Percentiles rank a stretch among this genome's conserved stretches.
phyloP scores from a whole-genome alignment of 306 rosid genomes.

The Senna siamea region DNA sequence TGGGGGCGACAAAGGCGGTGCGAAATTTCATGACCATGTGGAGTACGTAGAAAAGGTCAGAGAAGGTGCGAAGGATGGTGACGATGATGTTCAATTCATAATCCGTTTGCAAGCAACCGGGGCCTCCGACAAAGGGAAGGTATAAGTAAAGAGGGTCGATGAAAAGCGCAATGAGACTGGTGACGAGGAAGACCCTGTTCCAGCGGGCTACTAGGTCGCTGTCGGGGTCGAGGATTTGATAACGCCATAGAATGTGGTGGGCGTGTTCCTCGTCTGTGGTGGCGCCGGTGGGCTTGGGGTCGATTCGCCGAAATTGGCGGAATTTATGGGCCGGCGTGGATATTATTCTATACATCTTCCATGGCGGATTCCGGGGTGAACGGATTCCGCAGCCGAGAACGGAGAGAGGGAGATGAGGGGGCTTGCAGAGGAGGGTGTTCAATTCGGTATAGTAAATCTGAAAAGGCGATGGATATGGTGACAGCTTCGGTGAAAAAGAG shows the following conservation, averaged over 20 bases:
- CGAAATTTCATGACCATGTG: slow-evolving; percentile 86
- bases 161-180: slow-evolving; percentile 72
- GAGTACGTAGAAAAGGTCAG: slow-evolving; percentile 75
- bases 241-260: slow-evolving; percentile 64
- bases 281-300: background rate
- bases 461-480: background rate
- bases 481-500: background rate
- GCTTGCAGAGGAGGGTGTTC: background rate
- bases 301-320: slow-evolving; percentile 65
- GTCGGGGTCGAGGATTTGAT: slow-evolving; percentile 86
- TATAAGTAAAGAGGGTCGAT: slow-evolving; percentile 84
- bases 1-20: slow-evolving; percentile 83
- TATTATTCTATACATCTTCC: slow-evolving; percentile 90
- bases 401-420: background rate
- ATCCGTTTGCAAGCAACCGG: slow-evolving; percentile 63
- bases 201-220: slow-evolving; percentile 75
- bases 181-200: slow-evolving; percentile 78
- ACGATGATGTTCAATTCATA: slow-evolving; percentile 41
- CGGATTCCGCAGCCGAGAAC: slow-evolving; percentile 68
- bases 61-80: slow-evolving; percentile 64
- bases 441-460: background rate
- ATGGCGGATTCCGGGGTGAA: slow-evolving; percentile 80
- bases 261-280: slow-evolving; percentile 52
- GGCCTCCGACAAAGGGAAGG: slow-evolving; percentile 75
- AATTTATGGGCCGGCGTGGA: slow-evolving; percentile 65